phyloP scores from a whole-genome alignment of 1,284 basidiomycete species.

The Phlebopus sp. region DNA sequence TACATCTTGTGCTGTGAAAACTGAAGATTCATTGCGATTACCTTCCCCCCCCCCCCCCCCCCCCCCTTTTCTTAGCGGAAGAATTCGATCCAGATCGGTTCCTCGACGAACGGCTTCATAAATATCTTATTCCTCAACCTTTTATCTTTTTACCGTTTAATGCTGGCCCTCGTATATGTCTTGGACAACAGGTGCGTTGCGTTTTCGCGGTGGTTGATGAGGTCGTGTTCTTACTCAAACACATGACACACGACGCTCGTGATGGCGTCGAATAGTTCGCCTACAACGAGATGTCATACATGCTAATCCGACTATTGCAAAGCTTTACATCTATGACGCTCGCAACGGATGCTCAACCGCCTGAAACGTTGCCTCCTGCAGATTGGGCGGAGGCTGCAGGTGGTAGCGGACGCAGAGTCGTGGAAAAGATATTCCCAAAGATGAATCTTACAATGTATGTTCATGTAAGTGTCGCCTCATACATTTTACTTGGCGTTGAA shows the following conservation, averaged over 20 bases:
- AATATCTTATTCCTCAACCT: conserved; percentile 27
- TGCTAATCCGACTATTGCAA: conserved; percentile 43
- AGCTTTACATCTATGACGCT: conserved; percentile 36
- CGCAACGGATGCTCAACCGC: conserved; percentile 34
- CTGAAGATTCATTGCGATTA: not conserved
- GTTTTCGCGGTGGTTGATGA: no score
- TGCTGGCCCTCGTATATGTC: conserved; percentile 46
- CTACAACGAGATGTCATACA: conserved; percentile 45
- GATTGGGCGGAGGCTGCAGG: conserved; percentile 30
- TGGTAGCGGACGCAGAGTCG: conserved; percentile 32
- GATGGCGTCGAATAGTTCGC: conserved; percentile 42
- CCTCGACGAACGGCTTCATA: conserved; percentile 27
- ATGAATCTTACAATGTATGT: conserved; percentile 40
- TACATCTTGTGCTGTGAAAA: not conserved
- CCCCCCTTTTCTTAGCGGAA: conserved; percentile 30
- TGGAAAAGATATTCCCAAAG: conserved; percentile 36
- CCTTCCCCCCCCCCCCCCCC: no score
- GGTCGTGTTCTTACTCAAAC: no score
- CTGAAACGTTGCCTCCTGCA: conserved; percentile 29
- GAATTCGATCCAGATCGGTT: conserved; percentile 45
- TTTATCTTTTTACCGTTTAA: conserved; percentile 50
- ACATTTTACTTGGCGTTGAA: no score
- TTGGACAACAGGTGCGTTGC: conserved; percentile 40
- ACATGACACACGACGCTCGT: no score
- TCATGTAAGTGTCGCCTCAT: conserved; percentile 22